Conservation (phyloP, 2,329 filamentous ascomycete species). For the Paramyrothecium sp. region DNA sequence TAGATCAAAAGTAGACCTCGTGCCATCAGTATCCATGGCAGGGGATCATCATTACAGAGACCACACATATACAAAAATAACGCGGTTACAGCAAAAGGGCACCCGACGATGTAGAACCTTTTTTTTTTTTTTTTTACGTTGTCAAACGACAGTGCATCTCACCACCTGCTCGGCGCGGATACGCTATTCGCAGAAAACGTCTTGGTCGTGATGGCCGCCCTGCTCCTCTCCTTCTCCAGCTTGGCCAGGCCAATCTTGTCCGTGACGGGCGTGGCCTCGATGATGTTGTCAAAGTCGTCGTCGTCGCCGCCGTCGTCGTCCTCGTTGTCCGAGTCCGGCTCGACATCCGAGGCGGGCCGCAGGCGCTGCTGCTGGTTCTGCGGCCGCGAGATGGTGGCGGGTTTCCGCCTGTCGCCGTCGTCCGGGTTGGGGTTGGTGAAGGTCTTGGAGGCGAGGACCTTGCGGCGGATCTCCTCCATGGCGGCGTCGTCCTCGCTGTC, state of each 20-base stretch:
- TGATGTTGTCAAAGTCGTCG: constrained; percentile 88
- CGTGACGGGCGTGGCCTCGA: constrained; percentile 85
- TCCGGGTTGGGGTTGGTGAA: constrained; percentile 61
- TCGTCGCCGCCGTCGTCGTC: constrained; percentile 66
- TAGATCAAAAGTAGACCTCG: constrained; percentile 8
- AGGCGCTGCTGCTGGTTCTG: constrained; percentile 42
- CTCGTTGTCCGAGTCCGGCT: constrained; percentile 66
- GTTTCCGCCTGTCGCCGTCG: constrained; percentile 49
- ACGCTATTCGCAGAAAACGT: constrained; percentile 50
- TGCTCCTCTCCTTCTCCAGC: constrained; percentile 54
- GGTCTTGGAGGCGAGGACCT: constrained; percentile 87
- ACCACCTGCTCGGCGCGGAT: constrained; percentile 49
- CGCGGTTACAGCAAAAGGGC: no score
- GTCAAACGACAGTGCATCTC: no score
- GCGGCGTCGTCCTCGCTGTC: constrained; percentile 77
- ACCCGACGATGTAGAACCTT: background rate
- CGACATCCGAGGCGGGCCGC: constrained; percentile 58
- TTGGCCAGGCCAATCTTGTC: constrained; percentile 71
- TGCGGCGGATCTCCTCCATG: constrained; percentile 88
- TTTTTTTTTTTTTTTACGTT: constrained; percentile 1
- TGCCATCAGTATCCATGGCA: no score
- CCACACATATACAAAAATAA: no score
- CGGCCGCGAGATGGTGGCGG: constrained; percentile 54
- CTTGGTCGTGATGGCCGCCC: constrained; percentile 44
- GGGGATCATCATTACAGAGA: no score